Evolutionary conservation across 2,329 filamentous ascomycete genomes (phyloP).

Genomic region (Seiridium unicorne): DNA sequence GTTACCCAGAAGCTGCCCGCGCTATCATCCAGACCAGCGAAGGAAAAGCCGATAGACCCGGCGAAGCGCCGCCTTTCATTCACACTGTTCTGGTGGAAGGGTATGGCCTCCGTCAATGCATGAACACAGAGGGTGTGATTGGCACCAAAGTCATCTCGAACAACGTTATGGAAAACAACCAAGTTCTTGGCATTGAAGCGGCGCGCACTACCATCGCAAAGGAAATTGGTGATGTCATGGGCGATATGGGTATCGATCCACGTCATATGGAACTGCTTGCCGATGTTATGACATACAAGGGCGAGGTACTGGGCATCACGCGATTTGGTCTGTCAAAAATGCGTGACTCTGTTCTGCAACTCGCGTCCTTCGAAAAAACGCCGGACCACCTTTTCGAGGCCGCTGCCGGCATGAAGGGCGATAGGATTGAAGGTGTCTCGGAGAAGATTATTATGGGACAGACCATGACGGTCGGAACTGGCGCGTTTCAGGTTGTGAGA

Average conservation of each 20-base stretch:
- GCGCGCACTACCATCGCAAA: constrained; percentile 83
- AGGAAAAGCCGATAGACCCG: constrained; percentile 32
- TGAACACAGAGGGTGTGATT: constrained; percentile 90
- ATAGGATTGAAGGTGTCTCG: constrained; percentile 87
- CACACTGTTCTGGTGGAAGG: constrained; percentile 86
- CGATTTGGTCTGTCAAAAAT: constrained; percentile 96
- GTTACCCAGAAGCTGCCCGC: constrained; percentile 80
- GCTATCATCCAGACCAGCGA: constrained; percentile 87
- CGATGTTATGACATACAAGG: constrained; percentile 99
- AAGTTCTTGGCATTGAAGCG: constrained; percentile 92
- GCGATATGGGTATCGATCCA: constrained; percentile 91
- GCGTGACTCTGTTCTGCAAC: constrained; percentile 88
- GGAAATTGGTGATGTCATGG: constrained; percentile 89
- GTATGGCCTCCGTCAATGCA: constrained; percentile 84
- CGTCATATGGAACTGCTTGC: constrained; percentile 97
- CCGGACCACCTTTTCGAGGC: constrained; percentile 96
- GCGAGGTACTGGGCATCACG: constrained; percentile 93
- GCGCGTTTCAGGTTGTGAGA: constrained; percentile 85
- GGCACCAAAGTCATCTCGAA: constrained; percentile 76
- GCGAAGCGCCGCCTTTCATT: neutral
- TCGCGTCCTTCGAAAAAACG: constrained; percentile 97
- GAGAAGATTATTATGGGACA: constrained; percentile 99
- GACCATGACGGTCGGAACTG: constrained; percentile 87
- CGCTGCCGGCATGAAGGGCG: constrained; percentile 85
- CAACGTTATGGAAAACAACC: constrained; percentile 83